phyloP scores from a whole-genome alignment of 2,329 filamentous ascomycete species.

The Didymella arachidicola region DNA sequence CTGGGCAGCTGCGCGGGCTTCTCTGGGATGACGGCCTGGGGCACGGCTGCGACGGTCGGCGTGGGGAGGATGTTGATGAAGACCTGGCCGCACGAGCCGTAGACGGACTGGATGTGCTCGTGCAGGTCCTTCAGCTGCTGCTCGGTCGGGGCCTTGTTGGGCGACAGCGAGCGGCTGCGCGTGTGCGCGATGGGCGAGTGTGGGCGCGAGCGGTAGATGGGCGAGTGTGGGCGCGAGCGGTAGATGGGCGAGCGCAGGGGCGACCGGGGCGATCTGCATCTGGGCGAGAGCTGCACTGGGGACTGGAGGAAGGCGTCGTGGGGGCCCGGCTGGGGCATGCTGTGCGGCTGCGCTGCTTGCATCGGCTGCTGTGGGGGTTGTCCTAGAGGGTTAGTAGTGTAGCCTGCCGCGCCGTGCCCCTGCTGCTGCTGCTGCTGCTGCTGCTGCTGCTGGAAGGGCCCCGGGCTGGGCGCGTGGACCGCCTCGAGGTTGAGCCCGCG shows the following conservation, averaged over 20 bases:
- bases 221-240: conserved; percentile 16
- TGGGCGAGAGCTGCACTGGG: conserved; percentile 50
- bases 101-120: conserved; percentile 55
- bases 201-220: conserved; percentile 33
- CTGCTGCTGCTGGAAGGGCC: conserved; percentile 59
- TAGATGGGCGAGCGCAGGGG: conserved; percentile 48
- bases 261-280: conserved; percentile 46
- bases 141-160: conserved; percentile 47
- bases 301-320: conserved; percentile 50
- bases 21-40: conserved; percentile 59
- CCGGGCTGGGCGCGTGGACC: conserved; percentile 36
- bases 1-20: conserved; percentile 50
- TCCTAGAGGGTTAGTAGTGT: conserved; percentile 65
- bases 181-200: conserved; percentile 35
- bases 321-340: conserved; percentile 79
- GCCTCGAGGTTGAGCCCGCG: conserved; percentile 64
- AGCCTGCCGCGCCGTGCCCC: conserved; percentile 63
- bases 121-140: conserved; percentile 54
- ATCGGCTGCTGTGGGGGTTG: conserved; percentile 76
- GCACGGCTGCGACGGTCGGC: conserved; percentile 58
- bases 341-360: conserved; percentile 91
- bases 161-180: conserved; percentile 45
- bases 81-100: conserved; percentile 53
- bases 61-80: conserved; percentile 60
- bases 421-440: conserved; percentile 25